Percentiles rank a stretch among this genome's conserved stretches.
phyloP scores from a whole-genome alignment of 768 basidiomycete genomes.

The Agaricus blazei region DNA sequence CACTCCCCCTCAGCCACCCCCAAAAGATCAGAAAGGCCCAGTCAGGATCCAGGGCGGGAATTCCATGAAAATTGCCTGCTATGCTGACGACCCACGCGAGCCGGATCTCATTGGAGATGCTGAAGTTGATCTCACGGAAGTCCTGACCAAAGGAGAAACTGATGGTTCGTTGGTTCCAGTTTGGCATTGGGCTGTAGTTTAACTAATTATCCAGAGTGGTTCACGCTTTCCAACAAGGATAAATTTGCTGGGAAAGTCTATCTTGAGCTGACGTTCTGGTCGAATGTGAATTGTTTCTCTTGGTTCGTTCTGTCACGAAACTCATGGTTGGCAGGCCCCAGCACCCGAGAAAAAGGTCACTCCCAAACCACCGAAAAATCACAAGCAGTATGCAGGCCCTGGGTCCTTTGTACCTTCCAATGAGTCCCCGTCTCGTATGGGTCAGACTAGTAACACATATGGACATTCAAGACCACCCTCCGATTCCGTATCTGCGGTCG shows the following conservation, averaged over 20 bases:
- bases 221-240: conserved; percentile 82
- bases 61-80: conserved; percentile 79
- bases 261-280: conserved; percentile 95
- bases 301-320: background rate
- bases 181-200: background rate
- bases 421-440: conserved; percentile 27
- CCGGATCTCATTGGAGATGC: conserved; percentile 95
- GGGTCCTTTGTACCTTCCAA: conserved; percentile 66
- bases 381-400: conserved; percentile 71
- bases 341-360: conserved; percentile 66
- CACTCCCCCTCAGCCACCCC: conserved; percentile 65
- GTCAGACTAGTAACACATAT: conserved; percentile 27
- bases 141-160: conserved; percentile 90
- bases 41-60: conserved; percentile 65
- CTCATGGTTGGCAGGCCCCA: conserved; percentile 49
- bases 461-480: conserved; percentile 35
- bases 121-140: conserved; percentile 83
- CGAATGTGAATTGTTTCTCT: conserved; percentile 50
- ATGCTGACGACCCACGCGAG: conserved; percentile 92
- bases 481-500: conserved; percentile 29
- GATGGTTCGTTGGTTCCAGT: conserved; percentile 64
- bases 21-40: conserved; percentile 45
- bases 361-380: conserved; percentile 43
- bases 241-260: conserved; percentile 96
- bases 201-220: conserved; percentile 69